A percentile compares a stretch with the other conserved stretches of the same genome.
Evolutionary conservation across 345 rosid species (phyloP).

Genomic region (Zanthoxylum bungeanum): DNA sequence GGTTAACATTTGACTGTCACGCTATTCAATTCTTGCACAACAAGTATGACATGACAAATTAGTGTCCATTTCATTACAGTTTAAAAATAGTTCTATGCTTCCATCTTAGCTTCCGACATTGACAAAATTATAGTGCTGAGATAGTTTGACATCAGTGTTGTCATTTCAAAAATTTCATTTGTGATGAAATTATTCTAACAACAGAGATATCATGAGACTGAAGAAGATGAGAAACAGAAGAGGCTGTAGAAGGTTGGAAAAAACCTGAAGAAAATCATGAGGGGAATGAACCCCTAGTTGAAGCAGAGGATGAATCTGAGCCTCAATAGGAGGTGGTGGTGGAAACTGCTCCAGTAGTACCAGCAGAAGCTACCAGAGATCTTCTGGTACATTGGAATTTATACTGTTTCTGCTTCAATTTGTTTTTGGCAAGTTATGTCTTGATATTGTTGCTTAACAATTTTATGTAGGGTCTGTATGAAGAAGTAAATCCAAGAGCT

Average conservation of each 20-base stretch:
- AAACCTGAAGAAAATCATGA: slow-evolving; percentile 40
- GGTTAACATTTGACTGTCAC: too few relatives aligned
- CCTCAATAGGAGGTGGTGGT: slow-evolving; percentile 15
- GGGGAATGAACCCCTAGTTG: slow-evolving; percentile 27
- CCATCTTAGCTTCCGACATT: neutral
- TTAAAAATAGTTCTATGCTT: too few relatives aligned
- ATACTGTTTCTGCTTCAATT: neutral
- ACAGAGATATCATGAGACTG: slow-evolving; percentile 58
- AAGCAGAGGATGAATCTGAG: slow-evolving; percentile 40
- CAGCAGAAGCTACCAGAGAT: slow-evolving; percentile 51
- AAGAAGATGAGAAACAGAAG: slow-evolving; percentile 38
- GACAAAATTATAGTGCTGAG: too few relatives aligned
- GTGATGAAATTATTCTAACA: neutral
- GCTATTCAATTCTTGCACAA: too few relatives aligned
- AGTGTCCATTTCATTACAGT: too few relatives aligned
- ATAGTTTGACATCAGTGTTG: too few relatives aligned
- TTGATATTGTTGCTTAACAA: neutral
- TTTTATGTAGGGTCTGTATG: slow-evolving; percentile 70
- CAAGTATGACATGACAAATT: too few relatives aligned
- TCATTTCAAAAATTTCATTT: neutral
- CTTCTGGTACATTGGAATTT: slow-evolving; percentile 40
- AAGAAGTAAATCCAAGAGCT: slow-evolving; percentile 79
- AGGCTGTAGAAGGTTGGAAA: slow-evolving; percentile 39
- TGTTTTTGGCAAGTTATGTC: neutral
- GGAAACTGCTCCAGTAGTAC: slow-evolving; percentile 52